Conservation (phyloP, 2,329 filamentous ascomycete genomes). For the Cladosporium phlei region DNA sequence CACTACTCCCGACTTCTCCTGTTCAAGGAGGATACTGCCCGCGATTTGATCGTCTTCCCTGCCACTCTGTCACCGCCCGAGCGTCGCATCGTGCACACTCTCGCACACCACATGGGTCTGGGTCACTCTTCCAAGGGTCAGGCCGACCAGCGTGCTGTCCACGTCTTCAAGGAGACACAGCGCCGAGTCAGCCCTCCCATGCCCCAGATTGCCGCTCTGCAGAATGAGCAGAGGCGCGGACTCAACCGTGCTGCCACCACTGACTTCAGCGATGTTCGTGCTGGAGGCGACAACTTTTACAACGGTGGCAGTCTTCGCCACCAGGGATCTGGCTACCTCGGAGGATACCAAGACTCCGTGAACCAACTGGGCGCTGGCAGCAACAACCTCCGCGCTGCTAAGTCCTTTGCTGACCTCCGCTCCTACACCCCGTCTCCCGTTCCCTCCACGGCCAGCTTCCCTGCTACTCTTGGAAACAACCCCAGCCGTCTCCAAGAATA, state of each 20-base stretch:
- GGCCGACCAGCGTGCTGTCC: conserved; percentile 82
- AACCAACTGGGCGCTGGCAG: conserved; percentile 62
- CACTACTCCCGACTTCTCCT: conserved; percentile 88
- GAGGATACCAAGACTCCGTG: conserved; percentile 69
- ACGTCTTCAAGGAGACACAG: conserved; percentile 68
- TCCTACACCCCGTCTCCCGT: conserved; percentile 94
- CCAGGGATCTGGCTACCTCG: conserved; percentile 75
- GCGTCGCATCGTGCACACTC: conserved; percentile 83
- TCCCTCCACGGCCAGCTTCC: conserved; percentile 82
- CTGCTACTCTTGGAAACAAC: conserved; percentile 60
- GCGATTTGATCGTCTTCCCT: conserved; percentile 81
- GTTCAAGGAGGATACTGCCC: conserved; percentile 74
- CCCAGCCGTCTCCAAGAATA: conserved; percentile 60
- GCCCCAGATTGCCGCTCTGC: conserved; percentile 61
- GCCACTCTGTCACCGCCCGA: conserved; percentile 74
- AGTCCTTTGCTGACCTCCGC: conserved; percentile 92
- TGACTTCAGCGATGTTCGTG: conserved; percentile 78
- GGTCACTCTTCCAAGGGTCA: conserved; percentile 86
- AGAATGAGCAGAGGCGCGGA: conserved; percentile 68
- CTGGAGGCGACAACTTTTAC: conserved; percentile 67
- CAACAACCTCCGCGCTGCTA: conserved; percentile 76
- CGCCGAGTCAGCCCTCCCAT: conserved; percentile 57
- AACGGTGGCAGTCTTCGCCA: conserved; percentile 70
- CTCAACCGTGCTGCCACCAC: conserved; percentile 94
- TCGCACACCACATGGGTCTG: conserved; percentile 91